Evolutionary conservation across 2,329 filamentous ascomycete genomes (phyloP).

Genomic region (Gnomoniopsis sp.): DNA sequence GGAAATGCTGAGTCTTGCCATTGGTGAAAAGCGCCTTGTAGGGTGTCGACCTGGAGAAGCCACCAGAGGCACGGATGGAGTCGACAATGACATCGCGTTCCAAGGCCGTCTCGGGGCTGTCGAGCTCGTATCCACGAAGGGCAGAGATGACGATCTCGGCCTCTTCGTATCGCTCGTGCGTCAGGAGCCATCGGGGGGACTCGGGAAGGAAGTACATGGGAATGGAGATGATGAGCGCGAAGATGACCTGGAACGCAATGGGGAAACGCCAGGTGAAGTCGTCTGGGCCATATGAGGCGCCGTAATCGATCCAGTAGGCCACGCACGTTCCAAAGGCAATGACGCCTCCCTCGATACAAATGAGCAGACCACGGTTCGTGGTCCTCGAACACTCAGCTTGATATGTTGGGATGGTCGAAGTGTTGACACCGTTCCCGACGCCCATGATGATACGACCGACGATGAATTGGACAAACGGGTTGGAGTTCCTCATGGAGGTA

Average conservation of each 20-base stretch:
- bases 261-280: conserved; percentile 54
- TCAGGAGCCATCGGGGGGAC: conserved; percentile 38
- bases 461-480: conserved; percentile 41
- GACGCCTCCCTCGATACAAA: conserved; percentile 41
- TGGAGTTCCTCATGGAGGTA: conserved; percentile 27
- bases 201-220: conserved; percentile 37
- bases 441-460: conserved; percentile 49
- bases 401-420: conserved; percentile 43
- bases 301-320: conserved; percentile 48
- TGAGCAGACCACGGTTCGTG: conserved; percentile 38
- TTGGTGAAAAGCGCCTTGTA: conserved; percentile 55
- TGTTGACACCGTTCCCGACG: conserved; percentile 50
- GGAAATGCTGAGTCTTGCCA: conserved; percentile 64
- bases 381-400: conserved; percentile 45
- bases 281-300: conserved; percentile 34
- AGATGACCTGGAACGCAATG: conserved; percentile 40
- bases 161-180: conserved; percentile 32
- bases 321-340: conserved; percentile 41
- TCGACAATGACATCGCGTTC: conserved; percentile 62
- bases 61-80: conserved; percentile 55
- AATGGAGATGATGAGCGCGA: conserved; percentile 30
- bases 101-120: conserved; percentile 53
- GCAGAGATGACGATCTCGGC: conserved; percentile 33
- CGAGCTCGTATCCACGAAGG: conserved; percentile 40
- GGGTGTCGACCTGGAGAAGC: conserved; percentile 41